Evolutionary conservation across 176 grass and related monocot genomes (phyloP).

Genomic region (Saccharum spontaneum): DNA sequence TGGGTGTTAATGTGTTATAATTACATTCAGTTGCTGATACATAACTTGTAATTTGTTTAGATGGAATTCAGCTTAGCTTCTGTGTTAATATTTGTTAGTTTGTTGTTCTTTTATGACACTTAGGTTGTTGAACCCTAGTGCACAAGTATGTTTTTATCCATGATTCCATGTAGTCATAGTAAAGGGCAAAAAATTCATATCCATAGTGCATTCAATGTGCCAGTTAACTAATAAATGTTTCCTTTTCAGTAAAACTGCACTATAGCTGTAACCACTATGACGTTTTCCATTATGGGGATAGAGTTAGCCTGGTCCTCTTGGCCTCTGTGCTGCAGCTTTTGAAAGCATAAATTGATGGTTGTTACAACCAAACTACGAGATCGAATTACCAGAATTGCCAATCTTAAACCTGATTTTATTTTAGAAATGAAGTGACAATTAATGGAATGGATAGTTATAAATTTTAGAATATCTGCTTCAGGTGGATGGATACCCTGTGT

Average conservation of each 20-base stretch:
- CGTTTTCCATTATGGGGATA: background rate
- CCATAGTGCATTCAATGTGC: conserved; percentile 1
- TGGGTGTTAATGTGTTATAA: background rate
- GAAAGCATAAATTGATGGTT: conserved; percentile 12
- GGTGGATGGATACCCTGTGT: conserved; percentile 96
- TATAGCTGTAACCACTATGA: background rate
- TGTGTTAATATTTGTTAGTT: background rate
- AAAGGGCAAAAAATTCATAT: background rate
- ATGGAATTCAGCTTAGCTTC: background rate
- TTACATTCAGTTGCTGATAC: background rate
- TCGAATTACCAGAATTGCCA: background rate
- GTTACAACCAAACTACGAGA: conserved; percentile 4
- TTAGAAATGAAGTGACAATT: conserved; percentile 17
- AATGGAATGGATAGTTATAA: background rate
- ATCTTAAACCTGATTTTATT: conserved; percentile 19
- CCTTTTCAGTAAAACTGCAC: background rate
- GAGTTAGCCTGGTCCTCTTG: background rate
- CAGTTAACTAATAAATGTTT: background rate
- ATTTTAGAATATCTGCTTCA: conserved; percentile 35
- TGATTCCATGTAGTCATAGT: background rate
- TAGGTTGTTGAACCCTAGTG: background rate
- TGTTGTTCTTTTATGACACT: background rate
- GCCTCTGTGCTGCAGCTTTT: background rate
- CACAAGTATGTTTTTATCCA: background rate
- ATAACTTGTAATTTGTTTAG: background rate